phyloP scores from a whole-genome alignment of 2,329 filamentous ascomycete genomes.

The Colletotrichum sp. region DNA sequence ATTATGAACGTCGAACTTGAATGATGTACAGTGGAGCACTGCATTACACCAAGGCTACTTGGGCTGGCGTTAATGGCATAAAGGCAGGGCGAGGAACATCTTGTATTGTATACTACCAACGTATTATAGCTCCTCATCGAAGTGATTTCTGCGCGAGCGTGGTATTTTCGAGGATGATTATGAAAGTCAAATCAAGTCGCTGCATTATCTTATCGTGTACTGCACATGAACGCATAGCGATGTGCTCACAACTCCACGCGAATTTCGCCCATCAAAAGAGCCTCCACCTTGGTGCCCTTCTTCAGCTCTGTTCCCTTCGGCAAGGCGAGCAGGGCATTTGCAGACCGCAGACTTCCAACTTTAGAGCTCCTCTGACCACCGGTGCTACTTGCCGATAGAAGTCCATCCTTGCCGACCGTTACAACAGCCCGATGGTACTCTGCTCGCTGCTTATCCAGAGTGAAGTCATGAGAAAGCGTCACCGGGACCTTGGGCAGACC shows the following conservation, averaged over 20 bases:
- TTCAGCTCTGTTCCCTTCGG: constrained; percentile 68
- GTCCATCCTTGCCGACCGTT: constrained; percentile 67
- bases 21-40: constrained; percentile 21
- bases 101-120: constrained; percentile 23
- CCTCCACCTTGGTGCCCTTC: constrained; percentile 76
- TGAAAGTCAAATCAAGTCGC: background rate
- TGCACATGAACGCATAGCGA: background rate
- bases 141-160: constrained; percentile 6
- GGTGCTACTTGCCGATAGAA: constrained; percentile 78
- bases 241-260: constrained; percentile 22
- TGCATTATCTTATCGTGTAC: background rate
- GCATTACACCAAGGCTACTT: constrained; percentile 25
- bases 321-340: constrained; percentile 85
- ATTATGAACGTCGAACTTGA: constrained; percentile 8
- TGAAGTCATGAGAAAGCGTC: constrained; percentile 72
- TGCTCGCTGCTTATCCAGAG: constrained; percentile 74
- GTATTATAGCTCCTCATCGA: constrained; percentile 21
- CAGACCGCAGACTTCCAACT: constrained; percentile 86
- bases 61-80: constrained; percentile 25
- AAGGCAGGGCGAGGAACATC: constrained; percentile 22
- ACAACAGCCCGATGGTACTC: constrained; percentile 93
- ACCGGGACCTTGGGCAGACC: constrained; percentile 79
- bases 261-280: constrained; percentile 74
- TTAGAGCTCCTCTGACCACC: constrained; percentile 89
- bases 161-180: background rate